Evolutionary conservation across 345 rosid species (phyloP), one percentile per base, ranked within the genome.

Genomic region (Acer campestre): DNA sequence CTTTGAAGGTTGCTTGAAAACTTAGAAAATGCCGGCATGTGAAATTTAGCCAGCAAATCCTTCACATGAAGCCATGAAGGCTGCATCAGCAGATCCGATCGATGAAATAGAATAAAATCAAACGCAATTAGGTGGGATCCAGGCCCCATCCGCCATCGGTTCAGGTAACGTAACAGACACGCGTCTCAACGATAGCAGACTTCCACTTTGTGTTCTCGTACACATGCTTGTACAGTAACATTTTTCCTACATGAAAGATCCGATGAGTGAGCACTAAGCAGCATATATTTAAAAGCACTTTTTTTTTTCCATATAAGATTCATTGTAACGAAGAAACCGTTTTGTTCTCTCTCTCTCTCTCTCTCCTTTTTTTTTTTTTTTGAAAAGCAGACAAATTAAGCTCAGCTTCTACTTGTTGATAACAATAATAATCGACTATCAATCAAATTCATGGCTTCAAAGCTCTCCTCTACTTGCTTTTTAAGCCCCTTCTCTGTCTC

Each of bases 391-490:
- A n/a, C 63, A 12, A 44, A 74, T 35, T 35, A 35, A 35, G 59
- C 69, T 74, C 77, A 46, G 77, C 46, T 74, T 63, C 69, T 27
- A 17, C 61, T 74, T 74, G 27, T 63, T 46, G 77, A 74, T 63
- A 63, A 61, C 9, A 49, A 31, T 35, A 35, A 35, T 40, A 6
- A 42, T 9, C 63, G 23, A 59, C 63, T 20, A 5, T 48, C 77
- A 25, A 10, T n/a, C 11, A 64, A 7, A 67, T 73, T 68, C 71
- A 88, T 90, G 97, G 84, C 90, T 67, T 80, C 88, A 78, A 87
- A 87, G 88, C 85, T 90, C 61, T 86, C 97, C 61, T 86, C 97
- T 5, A 75, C 88, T 29, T 89, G 86, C 79, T 82, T 88, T 71
- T 63, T 88, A 18, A 81, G 81, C 70, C 84, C 85, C 23, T 88